These are phyloP conservation scores for Silene vulgaris DNA, from an alignment of 179 eudicot genomes.

Conservation along the genomic window DNA sequence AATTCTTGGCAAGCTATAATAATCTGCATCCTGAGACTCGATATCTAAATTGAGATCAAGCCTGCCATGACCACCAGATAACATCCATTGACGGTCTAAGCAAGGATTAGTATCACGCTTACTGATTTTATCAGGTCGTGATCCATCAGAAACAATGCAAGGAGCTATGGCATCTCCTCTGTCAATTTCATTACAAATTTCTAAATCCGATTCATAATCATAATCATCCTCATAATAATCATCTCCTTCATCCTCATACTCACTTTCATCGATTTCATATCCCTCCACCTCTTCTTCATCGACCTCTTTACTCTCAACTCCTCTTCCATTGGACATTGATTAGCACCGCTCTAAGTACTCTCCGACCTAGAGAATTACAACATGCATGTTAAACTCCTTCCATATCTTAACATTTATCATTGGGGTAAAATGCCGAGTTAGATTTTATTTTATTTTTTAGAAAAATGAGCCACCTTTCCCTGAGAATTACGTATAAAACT, in stretches of 20 bases:
- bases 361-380: conserved; percentile 16
- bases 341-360: background rate
- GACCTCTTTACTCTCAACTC: conserved; percentile 10
- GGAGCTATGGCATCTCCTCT: conserved; percentile 6
- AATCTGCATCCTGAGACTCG: conserved; percentile 84
- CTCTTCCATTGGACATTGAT: conserved; percentile 26
- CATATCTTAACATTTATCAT: background rate
- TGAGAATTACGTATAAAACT: no score
- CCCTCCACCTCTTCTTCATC: conserved; percentile 15
- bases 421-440: background rate
- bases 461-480: no score
- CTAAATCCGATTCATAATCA: conserved; percentile 2
- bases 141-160: conserved; percentile 11
- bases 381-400: background rate
- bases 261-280: conserved; percentile 19
- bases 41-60: conserved; percentile 22
- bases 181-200: background rate
- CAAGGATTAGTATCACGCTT: conserved; percentile 21
- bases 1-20: conserved; percentile 21
- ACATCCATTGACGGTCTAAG: conserved; percentile 11
- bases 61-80: conserved; percentile 11
- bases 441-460: no score
- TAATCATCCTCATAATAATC: conserved; percentile 13
- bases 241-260: conserved; percentile 13
- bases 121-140: conserved; percentile 18